phyloP scores from a whole-genome alignment of 768 basidiomycete genomes.

The Postia placenta region DNA sequence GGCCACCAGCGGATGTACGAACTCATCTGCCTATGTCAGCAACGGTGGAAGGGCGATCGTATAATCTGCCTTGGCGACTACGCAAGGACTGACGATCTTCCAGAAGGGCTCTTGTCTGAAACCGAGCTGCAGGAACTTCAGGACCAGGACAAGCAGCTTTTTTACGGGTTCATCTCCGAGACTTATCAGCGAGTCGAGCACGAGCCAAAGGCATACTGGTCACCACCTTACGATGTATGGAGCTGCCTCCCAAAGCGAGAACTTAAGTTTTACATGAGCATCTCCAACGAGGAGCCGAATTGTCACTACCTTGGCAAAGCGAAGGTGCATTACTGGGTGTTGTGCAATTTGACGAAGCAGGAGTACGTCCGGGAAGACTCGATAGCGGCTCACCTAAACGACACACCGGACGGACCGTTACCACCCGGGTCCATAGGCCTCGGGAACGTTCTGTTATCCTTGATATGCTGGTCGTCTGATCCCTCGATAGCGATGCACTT shows the following conservation, averaged over 20 bases:
- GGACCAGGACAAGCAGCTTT: not conserved
- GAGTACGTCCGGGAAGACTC: conserved; percentile 4
- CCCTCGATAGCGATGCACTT: conserved; percentile 4
- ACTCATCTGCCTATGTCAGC: not conserved
- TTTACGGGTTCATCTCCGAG: not conserved
- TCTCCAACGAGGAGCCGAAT: not conserved
- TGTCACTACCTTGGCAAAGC: not conserved
- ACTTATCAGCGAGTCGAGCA: not conserved
- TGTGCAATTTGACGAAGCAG: conserved; percentile 9
- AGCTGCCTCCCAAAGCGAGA: not conserved
- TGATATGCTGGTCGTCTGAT: conserved; percentile 10
- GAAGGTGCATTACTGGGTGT: not conserved
- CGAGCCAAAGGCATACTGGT: not conserved
- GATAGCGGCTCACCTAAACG: not conserved
- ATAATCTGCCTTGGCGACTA: conserved; percentile 7
- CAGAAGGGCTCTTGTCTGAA: not conserved
- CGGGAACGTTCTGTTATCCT: not conserved
- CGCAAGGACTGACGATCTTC: conserved; percentile 1
- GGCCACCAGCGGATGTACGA: not conserved
- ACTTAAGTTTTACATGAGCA: not conserved
- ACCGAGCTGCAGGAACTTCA: not conserved
- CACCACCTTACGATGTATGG: not conserved
- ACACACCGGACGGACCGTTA: not conserved
- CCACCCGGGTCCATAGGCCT: not conserved
- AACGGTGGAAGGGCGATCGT: not conserved